Base-by-base conservation (phyloP, 75 land plant species). In the Larix kaempferi region DNA sequence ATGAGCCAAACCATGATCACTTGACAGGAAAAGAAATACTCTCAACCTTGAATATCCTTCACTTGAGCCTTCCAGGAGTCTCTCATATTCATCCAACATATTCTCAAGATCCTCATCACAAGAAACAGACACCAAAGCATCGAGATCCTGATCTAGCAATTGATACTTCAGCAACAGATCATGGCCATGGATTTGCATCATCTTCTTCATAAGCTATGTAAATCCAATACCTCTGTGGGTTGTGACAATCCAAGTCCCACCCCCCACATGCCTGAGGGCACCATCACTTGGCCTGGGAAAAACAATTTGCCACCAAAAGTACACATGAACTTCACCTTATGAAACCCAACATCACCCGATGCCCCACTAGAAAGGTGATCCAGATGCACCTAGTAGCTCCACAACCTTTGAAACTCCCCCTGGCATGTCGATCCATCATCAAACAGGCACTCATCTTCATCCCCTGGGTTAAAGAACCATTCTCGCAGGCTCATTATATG, bases 271-370 rank as follows among this genome's bases (percentile, higher is more conserved):
- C n/a, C n/a, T n/a, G n/a, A n/a, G n/a, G n/a, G n/a, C n/a, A n/a
- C n/a, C n/a, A n/a, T n/a, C n/a, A n/a, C n/a, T n/a, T n/a, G n/a
- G n/a, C n/a, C n/a, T n/a, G 26, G 98, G 95, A 26, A 94, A 77
- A 54, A 96, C 92, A n/a, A n/a, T 77, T 85, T 91, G 14, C 99
- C 99, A 44, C 93, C 99, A 81, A 84, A 91, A 80, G 98, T 94
- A 83, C 98, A 96, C 79, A 94, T 77, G 27, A 96, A 77, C 84
- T 96, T 96, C 56, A 96, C 93, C 76, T 83, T 87, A 6, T 44
- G 52, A 44, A 44, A 44, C 52, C 72, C 12, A 2, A n/a, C n/a
- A 35, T 69, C 72, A 69, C 39, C 72, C 39, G 71, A 19, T 17
- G 71, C 44, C 10, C 10, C 71, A 35, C 52, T 10, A 44, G 52